Percentiles rank a stretch among this genome's conserved stretches.
phyloP scores from a whole-genome alignment of 73 alveolate species.

The Paramecium primaurelia region DNA sequence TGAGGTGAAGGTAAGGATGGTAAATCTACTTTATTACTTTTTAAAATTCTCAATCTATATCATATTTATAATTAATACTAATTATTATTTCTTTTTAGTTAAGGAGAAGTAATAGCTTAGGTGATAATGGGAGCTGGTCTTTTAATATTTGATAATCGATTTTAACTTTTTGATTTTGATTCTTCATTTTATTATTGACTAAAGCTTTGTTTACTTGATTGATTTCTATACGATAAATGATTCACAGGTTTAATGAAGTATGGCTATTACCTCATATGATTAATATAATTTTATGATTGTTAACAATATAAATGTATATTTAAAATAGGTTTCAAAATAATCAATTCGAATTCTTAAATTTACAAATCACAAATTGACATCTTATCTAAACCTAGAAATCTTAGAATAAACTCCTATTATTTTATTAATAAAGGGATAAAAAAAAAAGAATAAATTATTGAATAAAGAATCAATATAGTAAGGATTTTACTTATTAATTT shows the following conservation, averaged over 20 bases:
- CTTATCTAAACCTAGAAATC: neutral
- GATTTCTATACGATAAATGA: neutral
- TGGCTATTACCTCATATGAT: slow-evolving; percentile 7
- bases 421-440: too few species aligned
- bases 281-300: neutral
- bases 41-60: neutral
- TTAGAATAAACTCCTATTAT: neutral
- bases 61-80: neutral
- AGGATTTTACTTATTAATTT: neutral
- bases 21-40: neutral
- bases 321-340: neutral
- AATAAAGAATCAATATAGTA: too few species aligned
- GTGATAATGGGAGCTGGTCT: neutral
- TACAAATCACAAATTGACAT: neutral
- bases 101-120: neutral
- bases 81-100: neutral
- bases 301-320: neutral
- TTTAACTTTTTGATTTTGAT: neutral
- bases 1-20: neutral
- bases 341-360: neutral
- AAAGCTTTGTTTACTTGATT: neutral
- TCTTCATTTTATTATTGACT: neutral
- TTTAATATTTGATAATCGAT: neutral
- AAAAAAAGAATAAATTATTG: neutral
- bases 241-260: slow-evolving; percentile 10